Evolutionary conservation across 345 rosid genomes (phyloP), one percentile per base, ranked within the genome.

Genomic region (Citropsis articulata): DNA sequence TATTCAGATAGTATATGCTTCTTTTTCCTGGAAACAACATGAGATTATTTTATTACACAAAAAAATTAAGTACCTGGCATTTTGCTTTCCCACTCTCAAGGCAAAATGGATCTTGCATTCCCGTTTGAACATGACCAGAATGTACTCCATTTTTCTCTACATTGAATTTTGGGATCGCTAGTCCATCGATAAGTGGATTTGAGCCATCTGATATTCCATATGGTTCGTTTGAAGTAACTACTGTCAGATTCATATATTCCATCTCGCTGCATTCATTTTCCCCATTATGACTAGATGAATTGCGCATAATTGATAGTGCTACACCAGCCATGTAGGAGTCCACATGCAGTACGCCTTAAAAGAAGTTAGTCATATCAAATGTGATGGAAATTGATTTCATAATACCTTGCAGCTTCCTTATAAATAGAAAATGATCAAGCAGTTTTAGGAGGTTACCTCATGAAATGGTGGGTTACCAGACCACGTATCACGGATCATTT

Each of bases 211-310:
- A 71, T 71, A 69, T 78, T 56, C 93, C 97, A 21, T 89, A 93
- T 75, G 98, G 99, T 80, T 87, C 65, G 73, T 93, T 92, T 28
- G 98, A 95, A 75, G 99, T 93, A 63, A 93, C 86, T 13, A 95
- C 84, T 10, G 98, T 95, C 71, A 95, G 84, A 76, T 95, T 92
- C 89, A 93, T 93, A 50, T 86, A 95, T 80, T 93, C 93, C 98
- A 93, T 89, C 80, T 88, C 94, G 0, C 94, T 89, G 69, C 88
- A 93, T 66, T 93, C 93, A 67, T 93, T 93, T 83, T 89, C 91
- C 33, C 89, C 84, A 12, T 76, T 66, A 21, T 75, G 24, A 5
- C 66, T 84, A 27, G 63, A 74, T 27, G 81, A 80, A 61, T 84
- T 90, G 8, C 81, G 79, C 94, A 95, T 90, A 69, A 82, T 88